Conservation (phyloP, 148 eudicot genomes). For the Fagopyrum esculentum region DNA sequence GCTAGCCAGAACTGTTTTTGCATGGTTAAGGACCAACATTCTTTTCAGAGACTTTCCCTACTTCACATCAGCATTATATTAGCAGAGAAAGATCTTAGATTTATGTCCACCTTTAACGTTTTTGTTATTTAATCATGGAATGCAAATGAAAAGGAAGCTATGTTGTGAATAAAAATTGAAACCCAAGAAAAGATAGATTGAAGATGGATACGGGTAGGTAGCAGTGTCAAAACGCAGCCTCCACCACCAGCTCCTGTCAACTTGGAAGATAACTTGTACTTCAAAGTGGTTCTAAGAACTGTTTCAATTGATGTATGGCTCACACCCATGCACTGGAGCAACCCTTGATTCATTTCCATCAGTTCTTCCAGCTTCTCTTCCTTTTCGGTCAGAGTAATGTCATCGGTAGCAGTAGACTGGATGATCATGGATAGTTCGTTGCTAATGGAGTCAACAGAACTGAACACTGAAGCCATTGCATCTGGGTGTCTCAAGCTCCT, state of each 20-base stretch:
- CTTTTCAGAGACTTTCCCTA: neutral
- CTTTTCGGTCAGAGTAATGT: conserved; percentile 44
- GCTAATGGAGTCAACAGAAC: conserved; percentile 88
- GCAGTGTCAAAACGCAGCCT: conserved; percentile 85
- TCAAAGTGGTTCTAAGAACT: conserved; percentile 61
- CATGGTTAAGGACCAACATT: neutral
- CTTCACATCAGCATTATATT: neutral
- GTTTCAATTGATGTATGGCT: conserved; percentile 13
- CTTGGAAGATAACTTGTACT: conserved; percentile 77
- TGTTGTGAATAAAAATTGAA: neutral
- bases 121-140: neutral
- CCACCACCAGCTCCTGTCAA: conserved; percentile 99
- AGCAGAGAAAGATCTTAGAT: neutral
- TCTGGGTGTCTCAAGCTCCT: conserved; percentile 59
- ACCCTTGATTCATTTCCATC: conserved; percentile 28
- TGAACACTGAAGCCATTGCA: conserved; percentile 71
- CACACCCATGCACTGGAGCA: conserved; percentile 21
- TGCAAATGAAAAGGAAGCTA: neutral
- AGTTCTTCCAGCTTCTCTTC: conserved; percentile 71
- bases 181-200: neutral
- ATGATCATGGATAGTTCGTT: conserved; percentile 66
- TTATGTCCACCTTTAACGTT: neutral
- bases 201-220: conserved; percentile 83
- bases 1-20: conserved; percentile 49
- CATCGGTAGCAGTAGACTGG: conserved; percentile 56